Evolutionary conservation across 2,329 filamentous ascomycete genomes (phyloP), one percentile per base, ranked within the genome.

Genomic region (Cladosporium austrohemisphaericum): DNA sequence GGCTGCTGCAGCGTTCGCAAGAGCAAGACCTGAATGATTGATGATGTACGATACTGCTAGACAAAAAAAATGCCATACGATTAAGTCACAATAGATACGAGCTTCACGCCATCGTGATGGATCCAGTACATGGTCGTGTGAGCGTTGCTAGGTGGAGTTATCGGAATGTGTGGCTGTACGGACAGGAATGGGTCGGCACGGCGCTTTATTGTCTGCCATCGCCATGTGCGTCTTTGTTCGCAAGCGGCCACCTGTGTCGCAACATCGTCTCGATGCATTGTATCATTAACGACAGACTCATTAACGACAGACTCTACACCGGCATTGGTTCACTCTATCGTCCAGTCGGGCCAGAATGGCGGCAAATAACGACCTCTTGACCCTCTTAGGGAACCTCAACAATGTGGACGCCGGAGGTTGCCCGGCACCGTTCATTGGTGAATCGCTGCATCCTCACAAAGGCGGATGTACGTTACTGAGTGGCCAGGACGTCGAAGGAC

Each of bases 401-500:
- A 58, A 56, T 9, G 48, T 57, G 20, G 58, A 60, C 41, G 36
- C 57, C 8, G 56, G 55, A 18, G 57, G 55, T 10, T 63, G 60
- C 38, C 60, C 60, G 3, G 46, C 43, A 8, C 60, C 60, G 0
- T 63, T 63, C 52, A 56, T 63, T 25, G 53, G 54, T 23, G 58
- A 62, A 26, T 48, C 53, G 3, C 22, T 55, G 14, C 55, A 55
- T 44, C 57, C 60, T 0, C 59, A 52, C 38, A 52, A 38, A 11
- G 58, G 54, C 29, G 60, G 60, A 26, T 63, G 60, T 62, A 25
- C 51, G 58, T 56, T 2, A n/a, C n/a, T n/a, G n/a, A n/a, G n/a
- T n/a, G n/a, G n/a, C n/a, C n/a, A n/a, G n/a, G n/a, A n/a, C n/a
- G n/a, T n/a, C n/a, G n/a, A n/a, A n/a, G 31, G 19, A 11, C 11